phyloP scores from a whole-genome alignment of 345 rosid genomes.

The Hirschfeldia incana region DNA sequence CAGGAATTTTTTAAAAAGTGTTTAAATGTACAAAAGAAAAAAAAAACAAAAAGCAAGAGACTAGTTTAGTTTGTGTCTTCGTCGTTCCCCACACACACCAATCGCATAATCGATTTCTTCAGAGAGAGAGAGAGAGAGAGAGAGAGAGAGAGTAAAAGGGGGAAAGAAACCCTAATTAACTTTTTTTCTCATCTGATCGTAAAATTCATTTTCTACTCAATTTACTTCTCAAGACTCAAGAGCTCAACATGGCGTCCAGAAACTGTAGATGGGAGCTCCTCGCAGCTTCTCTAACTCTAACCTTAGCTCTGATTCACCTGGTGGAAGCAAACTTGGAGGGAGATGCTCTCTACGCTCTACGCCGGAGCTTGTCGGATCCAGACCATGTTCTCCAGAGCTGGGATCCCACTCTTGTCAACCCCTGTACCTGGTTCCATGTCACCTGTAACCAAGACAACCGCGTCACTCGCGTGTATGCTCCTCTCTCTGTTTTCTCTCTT shows the following conservation, averaged over 20 bases:
- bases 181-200: too few species aligned
- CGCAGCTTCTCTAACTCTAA: slow-evolving; percentile 33
- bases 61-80: not conserved
- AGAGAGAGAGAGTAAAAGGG: too few species aligned
- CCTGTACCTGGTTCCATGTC: slow-evolving; percentile 98
- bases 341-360: slow-evolving; percentile 75
- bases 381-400: slow-evolving; percentile 94
- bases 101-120: not conserved
- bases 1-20: too few species aligned
- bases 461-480: slow-evolving; percentile 78
- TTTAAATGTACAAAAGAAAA: too few species aligned
- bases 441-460: slow-evolving; percentile 86
- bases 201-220: too few species aligned
- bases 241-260: slow-evolving; percentile 49
- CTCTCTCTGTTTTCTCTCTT: not conserved
- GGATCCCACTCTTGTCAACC: slow-evolving; percentile 96
- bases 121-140: too few species aligned
- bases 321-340: slow-evolving; percentile 77
- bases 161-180: too few species aligned
- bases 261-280: slow-evolving; percentile 38
- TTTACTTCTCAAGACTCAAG: too few species aligned
- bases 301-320: slow-evolving; percentile 34
- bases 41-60: too few species aligned
- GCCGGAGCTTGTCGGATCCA: slow-evolving; percentile 73
- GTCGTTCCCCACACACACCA: not conserved